These are phyloP conservation scores for Cladosporium austrohemisphaericum DNA, from an alignment of 2,329 filamentous ascomycete species.

Conservation along the genomic window DNA sequence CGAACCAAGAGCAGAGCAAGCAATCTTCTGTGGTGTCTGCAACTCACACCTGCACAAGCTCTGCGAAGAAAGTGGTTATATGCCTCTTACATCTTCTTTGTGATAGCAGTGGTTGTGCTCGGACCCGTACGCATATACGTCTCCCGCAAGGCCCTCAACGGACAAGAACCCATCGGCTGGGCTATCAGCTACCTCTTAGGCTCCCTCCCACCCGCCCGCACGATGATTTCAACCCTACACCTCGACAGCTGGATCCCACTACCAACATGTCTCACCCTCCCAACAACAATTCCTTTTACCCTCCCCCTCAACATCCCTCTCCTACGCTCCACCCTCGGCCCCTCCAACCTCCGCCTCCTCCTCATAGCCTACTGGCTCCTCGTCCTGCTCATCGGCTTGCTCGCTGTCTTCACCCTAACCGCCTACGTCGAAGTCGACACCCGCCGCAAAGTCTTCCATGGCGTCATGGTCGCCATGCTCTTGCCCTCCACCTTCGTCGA, in stretches of 20 bases:
- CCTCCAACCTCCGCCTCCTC: slow-evolving; percentile 76
- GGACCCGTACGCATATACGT: slow-evolving; percentile 70
- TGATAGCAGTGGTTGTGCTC: slow-evolving; percentile 64
- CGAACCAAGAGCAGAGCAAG: slow-evolving; percentile 55
- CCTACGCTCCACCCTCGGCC: slow-evolving; percentile 62
- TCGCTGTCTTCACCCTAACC: slow-evolving; percentile 72
- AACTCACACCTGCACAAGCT: slow-evolving; percentile 76
- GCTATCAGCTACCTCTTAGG: slow-evolving; percentile 85
- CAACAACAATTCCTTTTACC: slow-evolving; percentile 14
- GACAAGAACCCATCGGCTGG: slow-evolving; percentile 85
- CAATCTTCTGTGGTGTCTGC: slow-evolving; percentile 68
- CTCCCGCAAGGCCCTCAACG: slow-evolving; percentile 60
- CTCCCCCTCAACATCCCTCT: slow-evolving; percentile 56
- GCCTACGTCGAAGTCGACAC: slow-evolving; percentile 90
- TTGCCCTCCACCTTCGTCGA: slow-evolving; percentile 83
- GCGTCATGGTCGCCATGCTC: slow-evolving; percentile 97
- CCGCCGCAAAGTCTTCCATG: slow-evolving; percentile 93
- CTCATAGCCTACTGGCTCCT: slow-evolving; percentile 69
- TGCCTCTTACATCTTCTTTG: slow-evolving; percentile 70
- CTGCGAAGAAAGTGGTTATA: slow-evolving; percentile 76
- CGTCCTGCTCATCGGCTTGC: slow-evolving; percentile 67
- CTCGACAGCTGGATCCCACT: slow-evolving; percentile 74
- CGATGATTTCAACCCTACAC: slow-evolving; percentile 64
- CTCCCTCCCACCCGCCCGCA: slow-evolving; percentile 67
- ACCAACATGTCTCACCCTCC: slow-evolving; percentile 38